phyloP scores from a whole-genome alignment of 2,329 filamentous ascomycete genomes.

The Calonectria ilicicola region DNA sequence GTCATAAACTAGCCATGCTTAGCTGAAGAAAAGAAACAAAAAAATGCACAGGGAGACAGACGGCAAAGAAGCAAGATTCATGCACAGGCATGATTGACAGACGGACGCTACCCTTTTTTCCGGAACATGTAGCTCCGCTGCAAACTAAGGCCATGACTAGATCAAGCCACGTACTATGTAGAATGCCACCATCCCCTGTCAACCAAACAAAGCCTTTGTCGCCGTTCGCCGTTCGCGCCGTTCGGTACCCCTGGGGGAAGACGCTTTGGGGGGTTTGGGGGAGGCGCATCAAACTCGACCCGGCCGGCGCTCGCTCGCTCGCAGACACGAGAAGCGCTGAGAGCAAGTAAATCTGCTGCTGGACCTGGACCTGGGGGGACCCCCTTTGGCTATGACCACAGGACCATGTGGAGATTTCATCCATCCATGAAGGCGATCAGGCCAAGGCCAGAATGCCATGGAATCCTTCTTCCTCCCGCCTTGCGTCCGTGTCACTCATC shows the following conservation, averaged over 20 bases:
- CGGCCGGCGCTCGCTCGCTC: background rate
- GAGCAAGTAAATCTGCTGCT: background rate
- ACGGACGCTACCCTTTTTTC: background rate
- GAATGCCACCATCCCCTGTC: background rate
- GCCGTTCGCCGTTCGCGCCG: slow-evolving; percentile 4
- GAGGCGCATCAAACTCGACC: background rate
- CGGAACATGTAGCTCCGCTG: background rate
- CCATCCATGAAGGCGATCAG: slow-evolving; percentile 10
- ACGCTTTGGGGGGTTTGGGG: background rate
- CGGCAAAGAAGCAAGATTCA: background rate
- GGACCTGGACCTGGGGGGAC: background rate
- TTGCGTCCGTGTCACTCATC: background rate
- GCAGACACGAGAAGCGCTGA: background rate
- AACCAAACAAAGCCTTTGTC: slow-evolving; percentile 5
- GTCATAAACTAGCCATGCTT: background rate
- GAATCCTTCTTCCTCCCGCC: background rate
- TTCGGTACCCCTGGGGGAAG: background rate
- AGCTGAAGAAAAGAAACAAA: background rate
- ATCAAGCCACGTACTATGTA: background rate
- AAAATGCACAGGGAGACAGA: background rate
- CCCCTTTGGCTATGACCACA: slow-evolving; percentile 6
- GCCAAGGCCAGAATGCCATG: background rate
- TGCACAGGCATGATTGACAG: background rate
- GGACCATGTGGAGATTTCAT: slow-evolving; percentile 1
- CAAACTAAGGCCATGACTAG: background rate